These are phyloP conservation scores for Ophiostoma quercus DNA, from an alignment of 2,329 filamentous ascomycete species.

Conservation along the genomic window DNA sequence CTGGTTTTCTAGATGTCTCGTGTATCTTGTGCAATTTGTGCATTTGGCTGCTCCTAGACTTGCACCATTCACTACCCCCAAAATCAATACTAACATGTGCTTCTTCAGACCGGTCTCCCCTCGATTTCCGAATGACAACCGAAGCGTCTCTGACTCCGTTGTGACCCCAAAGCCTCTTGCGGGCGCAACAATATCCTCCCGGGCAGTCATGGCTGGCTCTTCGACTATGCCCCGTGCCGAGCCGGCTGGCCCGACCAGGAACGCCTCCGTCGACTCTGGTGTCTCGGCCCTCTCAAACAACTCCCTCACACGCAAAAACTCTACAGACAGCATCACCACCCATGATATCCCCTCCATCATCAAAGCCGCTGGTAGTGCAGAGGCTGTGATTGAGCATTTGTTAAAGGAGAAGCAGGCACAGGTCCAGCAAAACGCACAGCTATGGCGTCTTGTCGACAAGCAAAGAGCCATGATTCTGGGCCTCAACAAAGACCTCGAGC, in stretches of 20 bases:
- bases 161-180: conserved; percentile 41
- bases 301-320: conserved; percentile 52
- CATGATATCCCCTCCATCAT: conserved; percentile 76
- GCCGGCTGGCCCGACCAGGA: conserved; percentile 53
- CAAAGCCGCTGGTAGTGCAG: conserved; percentile 77
- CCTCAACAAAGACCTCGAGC: conserved; percentile 89
- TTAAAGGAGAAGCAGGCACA: conserved; percentile 88
- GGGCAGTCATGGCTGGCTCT: conserved; percentile 46
- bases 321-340: conserved; percentile 54
- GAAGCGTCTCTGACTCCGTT: conserved; percentile 42
- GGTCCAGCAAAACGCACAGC: conserved; percentile 80
- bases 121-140: conserved; percentile 46
- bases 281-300: conserved; percentile 69
- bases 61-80: background rate
- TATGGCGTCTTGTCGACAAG: conserved; percentile 96
- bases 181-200: conserved; percentile 38
- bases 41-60: background rate
- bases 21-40: background rate
- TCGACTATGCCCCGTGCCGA: conserved; percentile 40
- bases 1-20: background rate
- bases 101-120: conserved; percentile 32
- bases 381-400: conserved; percentile 81
- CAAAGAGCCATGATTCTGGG: conserved; percentile 90
- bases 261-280: conserved; percentile 88
- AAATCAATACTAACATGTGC: conserved; percentile 8